phyloP scores from a whole-genome alignment of 495 filamentous ascomycete genomes.

The Neurospora cerealis region DNA sequence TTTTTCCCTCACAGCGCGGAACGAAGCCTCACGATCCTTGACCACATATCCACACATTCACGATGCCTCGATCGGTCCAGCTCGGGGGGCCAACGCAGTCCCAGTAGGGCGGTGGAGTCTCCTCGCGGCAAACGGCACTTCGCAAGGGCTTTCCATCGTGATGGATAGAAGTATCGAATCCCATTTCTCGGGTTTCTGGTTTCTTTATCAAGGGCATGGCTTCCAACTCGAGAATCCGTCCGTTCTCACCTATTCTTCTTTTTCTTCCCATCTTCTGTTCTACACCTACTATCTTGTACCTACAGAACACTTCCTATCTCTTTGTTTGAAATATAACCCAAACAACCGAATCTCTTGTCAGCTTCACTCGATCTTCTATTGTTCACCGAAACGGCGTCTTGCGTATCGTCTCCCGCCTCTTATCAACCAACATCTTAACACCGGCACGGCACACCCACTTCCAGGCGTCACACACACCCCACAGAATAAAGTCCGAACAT shows the following conservation, averaged over 20 bases:
- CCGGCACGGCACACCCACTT: neutral
- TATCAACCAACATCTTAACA: constrained; percentile 5
- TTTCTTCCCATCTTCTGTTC: neutral
- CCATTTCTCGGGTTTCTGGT: neutral
- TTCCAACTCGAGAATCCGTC: neutral
- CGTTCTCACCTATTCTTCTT: neutral
- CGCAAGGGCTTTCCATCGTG: neutral
- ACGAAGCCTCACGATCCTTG: neutral
- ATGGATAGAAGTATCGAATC: neutral
- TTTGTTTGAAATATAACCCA: neutral
- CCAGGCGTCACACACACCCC: neutral
- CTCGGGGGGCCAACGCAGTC: neutral
- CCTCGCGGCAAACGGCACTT: neutral
- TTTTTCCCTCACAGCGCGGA: neutral
- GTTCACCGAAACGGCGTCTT: neutral
- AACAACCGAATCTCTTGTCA: constrained; percentile 6
- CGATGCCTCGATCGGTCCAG: neutral
- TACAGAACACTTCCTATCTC: neutral
- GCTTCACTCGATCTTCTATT: neutral
- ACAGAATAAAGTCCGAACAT: neutral
- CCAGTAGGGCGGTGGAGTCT: neutral
- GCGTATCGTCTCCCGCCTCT: neutral
- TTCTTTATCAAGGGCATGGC: neutral
- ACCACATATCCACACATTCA: neutral
- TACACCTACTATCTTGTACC: neutral